Evolutionary conservation across 148 eudicot species (phyloP).

Genomic region (Camellia lanceoleosa): DNA sequence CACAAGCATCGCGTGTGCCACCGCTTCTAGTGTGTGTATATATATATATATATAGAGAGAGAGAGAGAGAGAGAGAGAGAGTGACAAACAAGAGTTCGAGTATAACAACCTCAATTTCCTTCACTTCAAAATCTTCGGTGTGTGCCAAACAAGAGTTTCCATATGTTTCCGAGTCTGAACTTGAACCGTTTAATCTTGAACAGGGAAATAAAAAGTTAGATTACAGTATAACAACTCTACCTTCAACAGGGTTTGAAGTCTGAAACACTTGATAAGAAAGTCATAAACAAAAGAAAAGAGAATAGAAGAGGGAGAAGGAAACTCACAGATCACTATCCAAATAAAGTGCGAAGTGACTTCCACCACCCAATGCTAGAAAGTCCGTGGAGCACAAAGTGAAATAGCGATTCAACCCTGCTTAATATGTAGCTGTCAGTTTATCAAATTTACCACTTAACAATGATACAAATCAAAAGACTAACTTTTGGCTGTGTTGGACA

Average conservation of each 20-base stretch:
- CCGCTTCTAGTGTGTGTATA: neutral
- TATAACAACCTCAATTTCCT: slow-evolving; percentile 75
- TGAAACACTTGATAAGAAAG: neutral
- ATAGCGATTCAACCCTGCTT: slow-evolving; percentile 83
- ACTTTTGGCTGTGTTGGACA: neutral
- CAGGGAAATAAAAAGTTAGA: slow-evolving; percentile 11
- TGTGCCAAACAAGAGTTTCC: slow-evolving; percentile 81
- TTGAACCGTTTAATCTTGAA: slow-evolving; percentile 73
- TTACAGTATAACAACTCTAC: neutral
- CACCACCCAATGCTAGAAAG: slow-evolving; percentile 88
- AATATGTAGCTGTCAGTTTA: slow-evolving; percentile 6
- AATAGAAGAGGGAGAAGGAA: slow-evolving; percentile 12
- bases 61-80: neutral
- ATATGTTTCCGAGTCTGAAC: slow-evolving; percentile 88
- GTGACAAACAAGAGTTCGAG: neutral
- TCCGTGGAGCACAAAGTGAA: slow-evolving; percentile 86
- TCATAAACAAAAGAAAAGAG: neutral
- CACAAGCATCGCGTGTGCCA: neutral
- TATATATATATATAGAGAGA: neutral
- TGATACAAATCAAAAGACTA: neutral
- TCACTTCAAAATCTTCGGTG: slow-evolving; percentile 74
- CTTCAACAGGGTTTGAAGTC: neutral
- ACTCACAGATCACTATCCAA: slow-evolving; percentile 87
- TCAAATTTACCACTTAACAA: neutral
- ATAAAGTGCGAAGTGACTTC: slow-evolving; percentile 84